Evolutionary conservation across 2,329 filamentous ascomycete species (phyloP).

Genomic region (Rhexocercosporidium sp.): DNA sequence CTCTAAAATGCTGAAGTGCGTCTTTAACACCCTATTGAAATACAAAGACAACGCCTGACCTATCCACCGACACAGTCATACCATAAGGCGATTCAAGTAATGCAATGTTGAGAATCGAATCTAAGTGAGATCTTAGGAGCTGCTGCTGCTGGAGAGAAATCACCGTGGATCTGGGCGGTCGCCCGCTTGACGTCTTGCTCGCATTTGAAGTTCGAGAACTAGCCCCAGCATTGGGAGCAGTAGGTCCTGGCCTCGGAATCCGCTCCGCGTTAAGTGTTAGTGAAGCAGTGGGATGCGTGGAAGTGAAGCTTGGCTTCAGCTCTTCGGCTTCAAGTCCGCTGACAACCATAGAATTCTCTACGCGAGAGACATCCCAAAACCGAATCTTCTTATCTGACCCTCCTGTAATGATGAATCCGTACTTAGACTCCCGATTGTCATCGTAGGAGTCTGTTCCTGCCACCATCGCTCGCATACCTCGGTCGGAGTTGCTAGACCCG

Average conservation of each 20-base stretch:
- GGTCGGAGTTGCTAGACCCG: conserved; percentile 59
- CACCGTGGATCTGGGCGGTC: conserved; percentile 76
- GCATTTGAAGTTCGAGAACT: conserved; percentile 37
- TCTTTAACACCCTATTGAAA: conserved; percentile 50
- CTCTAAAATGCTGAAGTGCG: conserved; percentile 30
- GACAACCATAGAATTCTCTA: conserved; percentile 80
- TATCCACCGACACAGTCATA: conserved; percentile 90
- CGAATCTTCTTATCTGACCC: conserved; percentile 90
- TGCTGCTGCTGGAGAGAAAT: conserved; percentile 89
- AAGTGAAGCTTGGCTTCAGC: conserved; percentile 73
- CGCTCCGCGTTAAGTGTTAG: conserved; percentile 70
- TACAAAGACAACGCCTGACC: conserved; percentile 87
- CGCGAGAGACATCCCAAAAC: conserved; percentile 86
- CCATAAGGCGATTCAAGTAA: conserved; percentile 87
- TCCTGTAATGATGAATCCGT: conserved; percentile 84
- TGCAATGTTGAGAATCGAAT: conserved; percentile 87
- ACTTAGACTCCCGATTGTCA: conserved; percentile 73
- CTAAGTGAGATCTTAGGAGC: conserved; percentile 83
- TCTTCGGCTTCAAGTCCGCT: conserved; percentile 78
- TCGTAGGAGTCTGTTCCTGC: conserved; percentile 74
- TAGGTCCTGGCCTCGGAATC: conserved; percentile 37
- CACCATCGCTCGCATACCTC: conserved; percentile 76
- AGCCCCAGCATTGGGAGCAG: conserved; percentile 41
- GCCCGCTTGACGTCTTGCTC: conserved; percentile 40
- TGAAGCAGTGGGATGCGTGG: conserved; percentile 64